Conservation (phyloP, 257 asterid genomes). For the Fraxinus americana region DNA sequence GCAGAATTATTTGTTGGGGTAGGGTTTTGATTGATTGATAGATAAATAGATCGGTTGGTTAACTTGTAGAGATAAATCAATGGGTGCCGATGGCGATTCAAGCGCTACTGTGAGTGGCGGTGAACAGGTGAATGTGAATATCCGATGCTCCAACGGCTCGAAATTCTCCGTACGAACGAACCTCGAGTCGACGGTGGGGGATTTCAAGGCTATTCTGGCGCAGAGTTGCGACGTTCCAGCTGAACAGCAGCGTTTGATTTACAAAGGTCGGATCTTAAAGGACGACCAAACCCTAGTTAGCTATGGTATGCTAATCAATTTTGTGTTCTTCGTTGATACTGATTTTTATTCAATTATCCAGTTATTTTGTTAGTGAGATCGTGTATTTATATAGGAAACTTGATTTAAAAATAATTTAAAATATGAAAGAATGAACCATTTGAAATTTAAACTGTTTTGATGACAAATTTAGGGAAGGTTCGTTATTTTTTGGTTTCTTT, state of each 20-base stretch:
- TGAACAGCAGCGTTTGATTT: conserved; percentile 62
- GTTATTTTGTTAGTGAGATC: not conserved
- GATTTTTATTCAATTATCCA: not conserved
- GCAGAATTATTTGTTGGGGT: not conserved
- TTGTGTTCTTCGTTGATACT: not conserved
- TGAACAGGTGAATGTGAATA: conserved; percentile 56
- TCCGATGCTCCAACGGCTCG: conserved; percentile 65
- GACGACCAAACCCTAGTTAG: conserved; percentile 58
- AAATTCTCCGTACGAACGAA: conserved; percentile 56
- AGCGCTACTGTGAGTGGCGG: conserved; percentile 33
- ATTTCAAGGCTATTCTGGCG: conserved; percentile 55
- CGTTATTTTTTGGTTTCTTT: not conserved
- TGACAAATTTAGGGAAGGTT: not conserved
- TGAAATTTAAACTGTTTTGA: not conserved
- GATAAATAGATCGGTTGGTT: not conserved
- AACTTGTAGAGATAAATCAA: not conserved
- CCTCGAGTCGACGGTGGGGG: conserved; percentile 56
- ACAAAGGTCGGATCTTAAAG: conserved; percentile 66
- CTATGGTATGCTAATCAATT: conserved; percentile 43
- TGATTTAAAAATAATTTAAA: not conserved
- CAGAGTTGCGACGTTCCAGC: conserved; percentile 56
- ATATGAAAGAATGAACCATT: not conserved
- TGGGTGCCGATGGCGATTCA: conserved; percentile 57
- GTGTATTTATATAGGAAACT: not conserved
- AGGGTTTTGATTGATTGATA: not conserved